Evolutionary conservation across 75 land plant genomes (phyloP).

Genomic region (Picea sitchensis): DNA sequence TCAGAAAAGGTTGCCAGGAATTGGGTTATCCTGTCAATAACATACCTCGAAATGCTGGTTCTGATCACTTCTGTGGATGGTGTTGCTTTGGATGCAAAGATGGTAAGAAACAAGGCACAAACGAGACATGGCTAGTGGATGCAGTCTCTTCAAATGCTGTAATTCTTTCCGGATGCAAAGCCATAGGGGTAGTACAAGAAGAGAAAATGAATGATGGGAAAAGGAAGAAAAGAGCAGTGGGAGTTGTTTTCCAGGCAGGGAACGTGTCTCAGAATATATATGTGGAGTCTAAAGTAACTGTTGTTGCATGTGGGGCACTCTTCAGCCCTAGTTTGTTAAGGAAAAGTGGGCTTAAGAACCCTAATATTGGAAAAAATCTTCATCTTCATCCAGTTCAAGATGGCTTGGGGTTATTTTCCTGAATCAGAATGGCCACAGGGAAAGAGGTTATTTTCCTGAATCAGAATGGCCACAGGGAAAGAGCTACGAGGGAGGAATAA

Average conservation of each 20-base stretch:
- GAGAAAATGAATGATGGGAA: constrained; percentile 3
- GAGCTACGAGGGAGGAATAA: constrained; percentile 78
- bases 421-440: no score
- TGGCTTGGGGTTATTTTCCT: no score
- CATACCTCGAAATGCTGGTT: constrained; percentile 47
- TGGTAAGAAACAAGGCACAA: constrained; percentile 55
- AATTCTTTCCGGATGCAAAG: constrained; percentile 43
- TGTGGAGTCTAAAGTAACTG: constrained; percentile 52
- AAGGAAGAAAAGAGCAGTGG: constrained; percentile 14
- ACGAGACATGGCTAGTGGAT: constrained; percentile 80
- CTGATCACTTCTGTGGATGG: constrained; percentile 75
- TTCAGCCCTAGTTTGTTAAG: constrained; percentile 50
- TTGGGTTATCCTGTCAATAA: constrained; percentile 45
- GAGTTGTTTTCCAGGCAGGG: constrained; percentile 20
- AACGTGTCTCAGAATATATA: background rate
- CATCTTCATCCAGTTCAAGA: constrained; percentile 69
- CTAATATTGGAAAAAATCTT: constrained; percentile 55
- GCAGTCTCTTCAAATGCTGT: constrained; percentile 36
- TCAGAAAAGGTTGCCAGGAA: constrained; percentile 60
- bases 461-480: constrained; percentile 24
- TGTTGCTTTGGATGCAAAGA: constrained; percentile 66
- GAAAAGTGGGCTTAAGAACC: constrained; percentile 28
- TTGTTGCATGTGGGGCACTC: constrained; percentile 68
- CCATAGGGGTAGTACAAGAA: constrained; percentile 20
- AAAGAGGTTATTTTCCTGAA: constrained; percentile 80